A percentile compares a stretch with the other conserved stretches of the same genome.
phyloP scores from a whole-genome alignment of 495 filamentous ascomycete species.

The Penicillium tannophilum region DNA sequence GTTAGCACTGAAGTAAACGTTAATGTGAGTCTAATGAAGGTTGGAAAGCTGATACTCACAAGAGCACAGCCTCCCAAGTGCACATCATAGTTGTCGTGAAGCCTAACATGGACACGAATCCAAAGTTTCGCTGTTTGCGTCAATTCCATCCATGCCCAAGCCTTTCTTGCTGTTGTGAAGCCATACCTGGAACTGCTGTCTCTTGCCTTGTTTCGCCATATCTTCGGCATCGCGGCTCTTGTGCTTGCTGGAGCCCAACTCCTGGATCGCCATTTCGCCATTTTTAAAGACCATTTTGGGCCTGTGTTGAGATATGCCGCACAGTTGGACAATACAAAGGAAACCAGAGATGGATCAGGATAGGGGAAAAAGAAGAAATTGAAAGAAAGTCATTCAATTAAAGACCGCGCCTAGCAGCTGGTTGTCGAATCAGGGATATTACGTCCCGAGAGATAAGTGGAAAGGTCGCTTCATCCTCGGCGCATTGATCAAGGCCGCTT shows the following conservation, averaged over 20 bases:
- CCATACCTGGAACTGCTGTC: conserved; percentile 7
- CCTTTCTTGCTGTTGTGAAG: not conserved
- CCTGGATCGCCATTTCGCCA: not conserved
- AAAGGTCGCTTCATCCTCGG: too few relatives aligned
- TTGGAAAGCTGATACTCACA: conserved; percentile 14
- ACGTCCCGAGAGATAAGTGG: too few relatives aligned
- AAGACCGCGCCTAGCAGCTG: too few relatives aligned
- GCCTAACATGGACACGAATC: conserved; percentile 49
- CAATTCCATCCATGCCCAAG: not conserved
- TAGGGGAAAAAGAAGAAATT: too few relatives aligned
- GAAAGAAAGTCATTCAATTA: too few relatives aligned
- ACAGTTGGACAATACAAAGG: too few relatives aligned
- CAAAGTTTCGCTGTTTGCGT: conserved; percentile 40
- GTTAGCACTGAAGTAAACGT: not conserved
- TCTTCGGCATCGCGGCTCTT: conserved; percentile 10
- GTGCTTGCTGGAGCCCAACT: not conserved
- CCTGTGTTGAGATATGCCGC: too few relatives aligned
- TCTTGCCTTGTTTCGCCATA: conserved; percentile 9
- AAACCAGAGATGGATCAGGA: too few relatives aligned
- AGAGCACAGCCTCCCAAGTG: conserved; percentile 48
- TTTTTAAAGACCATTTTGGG: not conserved
- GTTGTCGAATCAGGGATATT: too few relatives aligned
- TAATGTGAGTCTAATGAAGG: not conserved
- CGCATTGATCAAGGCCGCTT: too few relatives aligned
- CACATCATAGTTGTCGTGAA: conserved; percentile 47